These are phyloP conservation scores for Fusarium nematophilum DNA, from an alignment of 2,329 filamentous ascomycete species.

Conservation along the genomic window DNA sequence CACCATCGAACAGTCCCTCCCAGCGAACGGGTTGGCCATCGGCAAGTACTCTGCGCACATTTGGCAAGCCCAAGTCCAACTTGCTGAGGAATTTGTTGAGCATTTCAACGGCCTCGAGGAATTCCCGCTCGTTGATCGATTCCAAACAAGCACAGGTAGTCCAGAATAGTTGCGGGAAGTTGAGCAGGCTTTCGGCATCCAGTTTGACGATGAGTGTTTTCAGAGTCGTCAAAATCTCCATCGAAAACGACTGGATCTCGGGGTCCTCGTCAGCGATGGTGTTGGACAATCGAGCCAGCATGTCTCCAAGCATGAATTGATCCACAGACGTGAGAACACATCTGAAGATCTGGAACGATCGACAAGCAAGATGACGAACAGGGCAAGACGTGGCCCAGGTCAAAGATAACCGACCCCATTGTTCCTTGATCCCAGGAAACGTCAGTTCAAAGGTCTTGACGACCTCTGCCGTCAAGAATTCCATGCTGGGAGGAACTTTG, in stretches of 20 bases:
- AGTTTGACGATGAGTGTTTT: slow-evolving; percentile 91
- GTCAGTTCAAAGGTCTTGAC: slow-evolving; percentile 86
- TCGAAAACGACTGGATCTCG: slow-evolving; percentile 95
- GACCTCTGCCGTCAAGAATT: slow-evolving; percentile 82
- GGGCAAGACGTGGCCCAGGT: slow-evolving; percentile 98
- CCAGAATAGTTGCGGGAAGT: slow-evolving; percentile 98
- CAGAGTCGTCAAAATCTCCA: slow-evolving; percentile 95
- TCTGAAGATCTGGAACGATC: slow-evolving; percentile 96
- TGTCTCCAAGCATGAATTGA: slow-evolving; percentile 94
- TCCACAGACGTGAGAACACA: slow-evolving; percentile 93
- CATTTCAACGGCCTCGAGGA: slow-evolving; percentile 91
- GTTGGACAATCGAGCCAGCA: slow-evolving; percentile 94
- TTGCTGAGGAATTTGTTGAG: slow-evolving; percentile 87
- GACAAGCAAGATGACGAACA: slow-evolving; percentile 92
- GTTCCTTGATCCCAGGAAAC: slow-evolving; percentile 87
- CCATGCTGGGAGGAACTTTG: slow-evolving; percentile 90
- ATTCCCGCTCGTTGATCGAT: slow-evolving; percentile 96
- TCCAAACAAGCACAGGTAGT: slow-evolving; percentile 96
- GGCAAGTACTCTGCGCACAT: slow-evolving; percentile 75
- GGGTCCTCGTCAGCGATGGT: slow-evolving; percentile 95
- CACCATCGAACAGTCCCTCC: slow-evolving; percentile 88
- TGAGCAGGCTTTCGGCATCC: slow-evolving; percentile 80
- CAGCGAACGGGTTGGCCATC: slow-evolving; percentile 86
- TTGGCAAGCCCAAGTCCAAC: slow-evolving; percentile 79
- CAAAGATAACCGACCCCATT: slow-evolving; percentile 90